A percentile compares a stretch with the other conserved stretches of the same genome.
These are phyloP conservation scores for Aspergillus homomorphus DNA, from an alignment of 495 filamentous ascomycete genomes.

Conservation along the genomic window DNA sequence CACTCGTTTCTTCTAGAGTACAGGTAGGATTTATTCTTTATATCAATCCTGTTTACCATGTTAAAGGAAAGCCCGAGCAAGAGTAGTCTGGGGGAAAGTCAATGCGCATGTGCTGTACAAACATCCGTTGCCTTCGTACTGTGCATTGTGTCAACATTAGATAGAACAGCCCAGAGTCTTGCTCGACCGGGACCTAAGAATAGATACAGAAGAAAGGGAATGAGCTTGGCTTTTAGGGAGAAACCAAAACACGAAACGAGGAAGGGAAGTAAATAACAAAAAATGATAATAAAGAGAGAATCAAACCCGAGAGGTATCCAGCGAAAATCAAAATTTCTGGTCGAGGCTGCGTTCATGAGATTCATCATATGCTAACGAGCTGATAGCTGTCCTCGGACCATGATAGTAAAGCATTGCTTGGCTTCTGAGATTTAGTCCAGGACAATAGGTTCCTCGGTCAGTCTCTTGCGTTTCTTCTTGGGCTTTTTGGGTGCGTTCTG, in stretches of 20 bases:
- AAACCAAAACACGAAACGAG: not conserved
- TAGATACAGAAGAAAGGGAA: not conserved
- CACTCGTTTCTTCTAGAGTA: too few species aligned
- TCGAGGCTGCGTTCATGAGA: conserved; percentile 1
- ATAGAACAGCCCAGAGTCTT: not conserved
- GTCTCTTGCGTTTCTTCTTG: not conserved
- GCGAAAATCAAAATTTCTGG: conserved; percentile 2
- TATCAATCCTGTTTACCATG: not conserved
- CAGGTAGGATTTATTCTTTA: too few species aligned
- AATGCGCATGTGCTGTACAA: not conserved
- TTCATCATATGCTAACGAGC: conserved; percentile 5
- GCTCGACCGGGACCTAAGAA: not conserved
- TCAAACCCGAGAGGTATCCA: conserved; percentile 2
- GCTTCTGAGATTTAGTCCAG: not conserved
- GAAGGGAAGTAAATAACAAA: not conserved
- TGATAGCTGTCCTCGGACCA: not conserved
- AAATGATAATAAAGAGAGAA: conserved; percentile 4
- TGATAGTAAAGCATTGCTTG: not conserved
- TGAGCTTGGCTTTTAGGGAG: not conserved
- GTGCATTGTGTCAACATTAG: not conserved
- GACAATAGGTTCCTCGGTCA: not conserved
- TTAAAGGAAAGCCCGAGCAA: not conserved
- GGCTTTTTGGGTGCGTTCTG: not conserved
- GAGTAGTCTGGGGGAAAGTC: not conserved
- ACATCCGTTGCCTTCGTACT: not conserved